These are phyloP conservation scores for Verticillium zaregamsianum DNA, from an alignment of 2,329 filamentous ascomycete genomes.

Conservation along the genomic window DNA sequence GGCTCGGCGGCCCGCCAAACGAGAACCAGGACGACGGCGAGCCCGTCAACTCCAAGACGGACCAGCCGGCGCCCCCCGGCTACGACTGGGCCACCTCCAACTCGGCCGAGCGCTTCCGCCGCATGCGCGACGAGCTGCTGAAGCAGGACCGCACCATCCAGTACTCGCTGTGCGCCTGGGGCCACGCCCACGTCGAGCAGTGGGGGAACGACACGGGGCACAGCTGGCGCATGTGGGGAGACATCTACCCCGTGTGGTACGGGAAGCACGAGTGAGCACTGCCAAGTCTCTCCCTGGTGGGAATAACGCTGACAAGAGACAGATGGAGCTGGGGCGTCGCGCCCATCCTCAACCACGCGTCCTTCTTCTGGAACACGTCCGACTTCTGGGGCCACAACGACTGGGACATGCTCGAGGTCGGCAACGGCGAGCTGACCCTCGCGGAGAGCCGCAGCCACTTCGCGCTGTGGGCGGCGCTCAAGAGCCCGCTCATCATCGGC, in stretches of 20 bases:
- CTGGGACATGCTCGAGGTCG: constrained; percentile 46
- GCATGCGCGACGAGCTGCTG: constrained; percentile 49
- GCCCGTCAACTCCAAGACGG: constrained; percentile 19
- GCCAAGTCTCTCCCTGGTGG: not conserved
- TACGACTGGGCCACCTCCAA: constrained; percentile 47
- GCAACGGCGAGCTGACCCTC: constrained; percentile 40
- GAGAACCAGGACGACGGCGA: constrained; percentile 15
- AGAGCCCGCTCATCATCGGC: constrained; percentile 45
- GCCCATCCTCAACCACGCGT: constrained; percentile 44
- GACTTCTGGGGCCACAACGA: constrained; percentile 48
- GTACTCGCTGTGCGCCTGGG: constrained; percentile 52
- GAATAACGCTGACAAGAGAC: not conserved
- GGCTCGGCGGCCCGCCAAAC: constrained; percentile 24
- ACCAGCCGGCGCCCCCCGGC: constrained; percentile 35
- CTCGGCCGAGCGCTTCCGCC: constrained; percentile 39
- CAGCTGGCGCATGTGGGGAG: constrained; percentile 40
- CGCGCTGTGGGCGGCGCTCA: constrained; percentile 46
- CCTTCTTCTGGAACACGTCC: constrained; percentile 36
- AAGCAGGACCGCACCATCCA: constrained; percentile 40
- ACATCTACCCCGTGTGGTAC: constrained; percentile 35
- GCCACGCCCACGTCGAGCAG: constrained; percentile 40
- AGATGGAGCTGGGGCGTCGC: constrained; percentile 19
- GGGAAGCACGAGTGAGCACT: constrained; percentile 12
- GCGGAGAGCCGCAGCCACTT: constrained; percentile 46
- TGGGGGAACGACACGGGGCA: constrained; percentile 47